phyloP scores from a whole-genome alignment of 768 basidiomycete species.

The Lactarius akahatsu region DNA sequence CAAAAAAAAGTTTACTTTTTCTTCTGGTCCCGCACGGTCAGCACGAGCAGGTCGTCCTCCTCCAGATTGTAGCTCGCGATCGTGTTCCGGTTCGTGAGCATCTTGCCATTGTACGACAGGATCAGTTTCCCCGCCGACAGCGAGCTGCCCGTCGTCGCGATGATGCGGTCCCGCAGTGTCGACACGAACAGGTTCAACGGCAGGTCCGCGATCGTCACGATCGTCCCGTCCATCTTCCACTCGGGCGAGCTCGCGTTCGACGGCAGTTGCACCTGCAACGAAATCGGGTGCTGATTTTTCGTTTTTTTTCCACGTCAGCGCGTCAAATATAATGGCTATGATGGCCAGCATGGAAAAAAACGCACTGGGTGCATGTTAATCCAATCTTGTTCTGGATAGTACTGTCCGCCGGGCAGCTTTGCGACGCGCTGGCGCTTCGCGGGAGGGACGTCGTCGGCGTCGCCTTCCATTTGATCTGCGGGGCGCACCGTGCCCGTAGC shows the following conservation, averaged over 20 bases:
- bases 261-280: constrained; percentile 81
- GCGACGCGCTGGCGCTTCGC: constrained; percentile 87
- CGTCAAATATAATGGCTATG: not conserved
- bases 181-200: constrained; percentile 84
- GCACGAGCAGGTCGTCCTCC: constrained; percentile 80
- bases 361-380: constrained; percentile 81
- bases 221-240: constrained; percentile 86
- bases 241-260: constrained; percentile 80
- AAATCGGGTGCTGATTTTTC: constrained; percentile 79
- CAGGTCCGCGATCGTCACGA: constrained; percentile 76
- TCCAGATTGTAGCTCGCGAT: constrained; percentile 88
- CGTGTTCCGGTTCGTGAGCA: constrained; percentile 82
- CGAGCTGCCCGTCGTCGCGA: constrained; percentile 73
- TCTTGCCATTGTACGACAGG: constrained; percentile 76
- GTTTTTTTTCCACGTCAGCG: not conserved
- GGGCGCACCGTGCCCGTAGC: constrained; percentile 67
- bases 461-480: constrained; percentile 79
- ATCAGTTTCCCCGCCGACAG: constrained; percentile 79
- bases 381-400: constrained; percentile 91
- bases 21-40: constrained; percentile 74
- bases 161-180: constrained; percentile 85
- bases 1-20: constrained; percentile 49
- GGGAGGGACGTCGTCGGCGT: constrained; percentile 63
- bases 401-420: constrained; percentile 78
- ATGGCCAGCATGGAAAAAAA: constrained; percentile 29